Base-by-base conservation (phyloP, 345 rosid genomes). In the Alliaria petiolata region DNA sequence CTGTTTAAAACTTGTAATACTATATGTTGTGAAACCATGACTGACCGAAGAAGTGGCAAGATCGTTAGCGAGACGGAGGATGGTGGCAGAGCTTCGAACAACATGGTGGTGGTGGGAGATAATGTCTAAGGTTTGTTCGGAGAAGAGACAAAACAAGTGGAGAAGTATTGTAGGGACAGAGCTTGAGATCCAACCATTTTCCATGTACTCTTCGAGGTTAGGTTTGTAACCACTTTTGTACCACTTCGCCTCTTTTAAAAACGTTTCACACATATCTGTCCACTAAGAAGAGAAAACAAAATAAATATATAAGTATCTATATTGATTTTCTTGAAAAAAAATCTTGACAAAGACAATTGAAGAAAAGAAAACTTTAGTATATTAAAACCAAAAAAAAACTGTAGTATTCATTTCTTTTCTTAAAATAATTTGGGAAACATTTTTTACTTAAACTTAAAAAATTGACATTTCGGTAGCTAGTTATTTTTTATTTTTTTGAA, bases 231-330 rank as follows among this genome's bases (percentile, higher is more conserved):
- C 80, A 15, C 25, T 56, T 10, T 66, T 7, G 46, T 59, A 71
- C 91, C 91, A 84, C 47, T 75, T 60, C 0, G 88, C 84, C 31
- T 86, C 88, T 58, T 43, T 7, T 33, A 84, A 47, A 60, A 51
- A 84, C 10, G 82, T 3, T 71, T 38, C 53, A 47, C 79, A 80
- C 31, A 78, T 2, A 71, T 79, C 76, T 38, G 63, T 64, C 91
- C 86, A 83, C 91, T 84, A 28, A 17, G 28, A 3, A 49, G 28
- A 70, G 17, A 51, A 16, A 51, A 51, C 35, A 49, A 40, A 10
- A 47, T 3, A 13, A 39, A 26, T 8, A 49, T 25, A 6, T 44
- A 14, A 15, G 15, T 15, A 25, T 51, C 42, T 35, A 16, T 8
- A 45, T 45, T 19, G 25, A 44, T 7, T 43, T 39, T 14, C 0